Percentiles rank a stretch among this genome's conserved stretches.
These are phyloP conservation scores for Daldinia loculata DNA, from an alignment of 495 filamentous ascomycete genomes.

Conservation along the genomic window DNA sequence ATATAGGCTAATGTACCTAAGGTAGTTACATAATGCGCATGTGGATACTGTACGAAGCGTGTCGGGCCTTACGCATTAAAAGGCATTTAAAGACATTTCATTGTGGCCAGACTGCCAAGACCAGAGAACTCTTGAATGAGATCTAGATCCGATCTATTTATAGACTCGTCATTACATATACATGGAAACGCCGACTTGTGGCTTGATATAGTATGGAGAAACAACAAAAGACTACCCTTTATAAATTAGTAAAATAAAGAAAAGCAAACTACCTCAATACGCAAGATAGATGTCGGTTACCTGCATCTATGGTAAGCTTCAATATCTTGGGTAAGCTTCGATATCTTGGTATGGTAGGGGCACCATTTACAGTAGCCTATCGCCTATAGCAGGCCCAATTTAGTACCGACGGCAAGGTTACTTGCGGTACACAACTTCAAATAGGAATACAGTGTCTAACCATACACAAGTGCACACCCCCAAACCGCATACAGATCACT, in stretches of 20 bases:
- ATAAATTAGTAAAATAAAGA: background rate
- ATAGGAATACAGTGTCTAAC: background rate
- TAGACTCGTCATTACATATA: background rate
- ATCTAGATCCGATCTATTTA: slow-evolving; percentile 18
- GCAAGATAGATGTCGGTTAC: too few relatives aligned
- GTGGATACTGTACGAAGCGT: background rate
- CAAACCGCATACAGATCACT: slow-evolving; percentile 9
- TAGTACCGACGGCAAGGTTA: background rate
- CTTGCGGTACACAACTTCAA: background rate
- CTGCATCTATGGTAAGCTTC: background rate
- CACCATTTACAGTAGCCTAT: background rate
- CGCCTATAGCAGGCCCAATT: background rate
- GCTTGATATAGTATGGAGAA: background rate
- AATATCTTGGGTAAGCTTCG: background rate
- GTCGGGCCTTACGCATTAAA: background rate
- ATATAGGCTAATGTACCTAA: background rate
- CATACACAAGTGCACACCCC: background rate
- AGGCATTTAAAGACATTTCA: background rate
- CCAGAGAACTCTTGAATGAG: background rate
- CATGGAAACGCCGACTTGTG: background rate
- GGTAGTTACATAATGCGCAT: background rate
- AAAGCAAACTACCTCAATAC: background rate
- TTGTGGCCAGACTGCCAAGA: background rate
- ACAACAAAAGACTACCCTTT: background rate
- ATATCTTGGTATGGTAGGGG: background rate